These are phyloP conservation scores for Aspergillus fumigatus DNA, from an alignment of 2,329 filamentous ascomycete genomes.

Conservation along the genomic window DNA sequence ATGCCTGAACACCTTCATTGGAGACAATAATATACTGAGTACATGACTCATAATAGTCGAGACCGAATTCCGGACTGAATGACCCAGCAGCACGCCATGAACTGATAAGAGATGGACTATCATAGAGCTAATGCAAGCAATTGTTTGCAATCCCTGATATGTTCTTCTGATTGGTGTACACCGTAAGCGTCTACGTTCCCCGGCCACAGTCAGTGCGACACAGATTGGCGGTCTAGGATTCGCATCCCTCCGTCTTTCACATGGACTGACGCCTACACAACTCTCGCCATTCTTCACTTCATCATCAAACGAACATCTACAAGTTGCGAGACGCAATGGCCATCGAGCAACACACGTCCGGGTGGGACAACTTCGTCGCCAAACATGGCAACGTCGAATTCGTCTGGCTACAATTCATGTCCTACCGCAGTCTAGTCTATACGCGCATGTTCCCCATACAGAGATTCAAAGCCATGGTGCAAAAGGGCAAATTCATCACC, in stretches of 20 bases:
- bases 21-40: too few species aligned
- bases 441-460: neutral
- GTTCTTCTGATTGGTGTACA: neutral
- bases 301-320: neutral
- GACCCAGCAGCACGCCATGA: too few species aligned
- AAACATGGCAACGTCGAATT: neutral
- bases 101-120: neutral
- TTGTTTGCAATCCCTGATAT: neutral
- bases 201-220: neutral
- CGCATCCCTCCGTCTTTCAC: neutral
- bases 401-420: neutral
- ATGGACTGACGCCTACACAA: neutral
- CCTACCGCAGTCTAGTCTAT: neutral
- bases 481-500: neutral
- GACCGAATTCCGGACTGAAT: neutral
- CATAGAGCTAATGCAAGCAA: neutral
- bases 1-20: neutral
- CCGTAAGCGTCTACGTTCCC: neutral
- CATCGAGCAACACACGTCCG: neutral
- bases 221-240: neutral
- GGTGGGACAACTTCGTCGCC: neutral
- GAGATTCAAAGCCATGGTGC: neutral
- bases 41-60: too few species aligned
- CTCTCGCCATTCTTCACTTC: neutral
- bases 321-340: neutral